Evolutionary conservation across 2,329 filamentous ascomycete species (phyloP).

Genomic region (Cladophialophora yegresii): DNA sequence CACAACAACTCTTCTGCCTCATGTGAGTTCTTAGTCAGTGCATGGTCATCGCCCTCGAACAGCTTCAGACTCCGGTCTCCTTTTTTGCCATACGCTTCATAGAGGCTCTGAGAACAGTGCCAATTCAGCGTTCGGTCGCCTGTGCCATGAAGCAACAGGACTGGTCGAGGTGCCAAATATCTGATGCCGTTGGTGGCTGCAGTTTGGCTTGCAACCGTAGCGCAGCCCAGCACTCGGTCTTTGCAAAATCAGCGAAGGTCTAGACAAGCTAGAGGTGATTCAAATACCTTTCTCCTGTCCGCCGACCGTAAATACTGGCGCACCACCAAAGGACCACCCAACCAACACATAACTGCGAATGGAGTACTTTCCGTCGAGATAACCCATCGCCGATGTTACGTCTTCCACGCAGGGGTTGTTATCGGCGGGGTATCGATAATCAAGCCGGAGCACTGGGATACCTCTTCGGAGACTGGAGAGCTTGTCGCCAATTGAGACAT

Average conservation of each 20-base stretch:
- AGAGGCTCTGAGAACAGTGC: conserved; percentile 43
- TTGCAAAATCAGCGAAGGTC: background rate
- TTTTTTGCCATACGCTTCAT: conserved; percentile 42
- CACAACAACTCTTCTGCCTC: conserved; percentile 46
- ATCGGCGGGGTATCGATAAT: conserved; percentile 45
- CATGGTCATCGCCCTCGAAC: conserved; percentile 49
- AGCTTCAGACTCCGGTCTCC: conserved; percentile 43
- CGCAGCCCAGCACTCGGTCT: conserved; percentile 43
- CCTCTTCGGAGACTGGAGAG: conserved; percentile 43
- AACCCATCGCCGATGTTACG: conserved; percentile 43
- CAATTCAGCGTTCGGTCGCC: conserved; percentile 43
- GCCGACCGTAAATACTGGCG: conserved; percentile 39
- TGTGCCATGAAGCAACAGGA: conserved; percentile 47
- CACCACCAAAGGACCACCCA: conserved; percentile 50
- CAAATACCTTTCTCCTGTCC: conserved; percentile 30
- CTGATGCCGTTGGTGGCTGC: conserved; percentile 38
- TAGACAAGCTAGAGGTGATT: background rate
- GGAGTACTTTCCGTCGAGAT: conserved; percentile 40
- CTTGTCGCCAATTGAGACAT: conserved; percentile 48
- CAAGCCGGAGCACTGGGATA: conserved; percentile 47
- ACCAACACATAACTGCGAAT: conserved; percentile 45
- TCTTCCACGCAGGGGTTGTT: conserved; percentile 44
- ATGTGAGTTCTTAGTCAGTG: conserved; percentile 43
- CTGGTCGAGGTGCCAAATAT: conserved; percentile 35
- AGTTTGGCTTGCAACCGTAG: conserved; percentile 47